Conservation (phyloP, 2,329 filamentous ascomycete species). For the Byssothecium circinans region DNA sequence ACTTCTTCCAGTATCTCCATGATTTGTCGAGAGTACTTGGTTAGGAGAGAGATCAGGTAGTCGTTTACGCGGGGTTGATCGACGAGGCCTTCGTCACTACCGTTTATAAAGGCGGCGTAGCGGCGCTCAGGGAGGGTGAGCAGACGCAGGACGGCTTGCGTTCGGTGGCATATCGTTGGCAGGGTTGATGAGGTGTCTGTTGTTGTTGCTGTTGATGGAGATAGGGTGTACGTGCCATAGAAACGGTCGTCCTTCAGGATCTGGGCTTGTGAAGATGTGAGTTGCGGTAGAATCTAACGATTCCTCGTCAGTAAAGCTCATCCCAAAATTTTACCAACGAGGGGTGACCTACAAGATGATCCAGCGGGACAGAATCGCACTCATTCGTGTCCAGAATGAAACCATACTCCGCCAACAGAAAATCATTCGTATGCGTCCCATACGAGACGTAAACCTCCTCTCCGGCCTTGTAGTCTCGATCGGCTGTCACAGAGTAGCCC, state of each 20-base stretch:
- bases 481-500: slow-evolving; percentile 60
- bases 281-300: slow-evolving; percentile 38
- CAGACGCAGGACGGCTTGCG: slow-evolving; percentile 48
- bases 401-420: slow-evolving; percentile 69
- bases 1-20: slow-evolving; percentile 32
- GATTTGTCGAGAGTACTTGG: slow-evolving; percentile 32
- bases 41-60: slow-evolving; percentile 38
- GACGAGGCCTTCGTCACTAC: slow-evolving; percentile 34
- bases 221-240: slow-evolving; percentile 39
- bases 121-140: slow-evolving; percentile 31
- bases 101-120: slow-evolving; percentile 35
- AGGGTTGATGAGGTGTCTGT: too few relatives aligned
- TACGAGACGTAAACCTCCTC: slow-evolving; percentile 72
- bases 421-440: slow-evolving; percentile 71
- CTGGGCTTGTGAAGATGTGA: slow-evolving; percentile 33
- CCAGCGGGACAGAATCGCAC: slow-evolving; percentile 47
- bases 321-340: too few relatives aligned
- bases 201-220: slow-evolving; percentile 1
- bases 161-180: slow-evolving; percentile 47
- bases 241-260: slow-evolving; percentile 49
- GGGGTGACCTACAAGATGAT: slow-evolving; percentile 31
- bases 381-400: slow-evolving; percentile 45
- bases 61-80: slow-evolving; percentile 43
- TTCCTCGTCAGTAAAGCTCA: too few relatives aligned
- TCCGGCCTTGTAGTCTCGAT: slow-evolving; percentile 54